Percentiles rank a stretch among this genome's conserved stretches.
Conservation (phyloP, 768 basidiomycete genomes). For the Phylloporus arenicola region DNA sequence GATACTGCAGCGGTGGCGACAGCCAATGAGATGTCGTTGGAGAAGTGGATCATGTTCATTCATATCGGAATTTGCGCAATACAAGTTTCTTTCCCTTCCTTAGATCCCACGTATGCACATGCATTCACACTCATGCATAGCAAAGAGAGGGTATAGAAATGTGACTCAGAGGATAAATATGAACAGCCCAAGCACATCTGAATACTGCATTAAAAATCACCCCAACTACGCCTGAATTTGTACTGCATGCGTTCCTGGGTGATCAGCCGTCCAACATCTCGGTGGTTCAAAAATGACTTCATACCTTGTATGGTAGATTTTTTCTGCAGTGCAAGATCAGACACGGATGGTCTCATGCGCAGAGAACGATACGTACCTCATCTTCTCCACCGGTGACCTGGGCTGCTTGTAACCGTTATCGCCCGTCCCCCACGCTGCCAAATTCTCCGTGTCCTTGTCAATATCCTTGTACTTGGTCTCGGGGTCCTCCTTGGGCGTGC, state of each 20-base stretch:
- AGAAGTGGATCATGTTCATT: too few relatives aligned
- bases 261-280: slow-evolving; percentile 37
- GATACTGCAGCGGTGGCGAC: too few relatives aligned
- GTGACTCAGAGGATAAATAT: slow-evolving; percentile 13
- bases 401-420: slow-evolving; percentile 67
- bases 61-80: too few relatives aligned
- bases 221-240: slow-evolving; percentile 85
- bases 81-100: too few relatives aligned
- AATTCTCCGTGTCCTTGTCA: slow-evolving; percentile 43
- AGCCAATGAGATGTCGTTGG: too few relatives aligned
- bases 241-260: slow-evolving; percentile 66
- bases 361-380: slow-evolving; percentile 47
- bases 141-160: slow-evolving; percentile 24
- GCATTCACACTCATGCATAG: too few relatives aligned
- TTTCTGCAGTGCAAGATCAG: slow-evolving; percentile 37
- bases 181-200: slow-evolving; percentile 2
- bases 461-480: slow-evolving; percentile 54
- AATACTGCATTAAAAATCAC: slow-evolving; percentile 57
- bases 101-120: too few relatives aligned
- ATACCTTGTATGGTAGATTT: slow-evolving; percentile 87
- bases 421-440: slow-evolving; percentile 70
- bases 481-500: slow-evolving; percentile 64
- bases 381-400: slow-evolving; percentile 65
- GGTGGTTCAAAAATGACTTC: slow-evolving; percentile 3
- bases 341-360: neutral